Base-by-base conservation (phyloP, 176 grass and related monocot species). In the Hsuehochloa calcarea region DNA sequence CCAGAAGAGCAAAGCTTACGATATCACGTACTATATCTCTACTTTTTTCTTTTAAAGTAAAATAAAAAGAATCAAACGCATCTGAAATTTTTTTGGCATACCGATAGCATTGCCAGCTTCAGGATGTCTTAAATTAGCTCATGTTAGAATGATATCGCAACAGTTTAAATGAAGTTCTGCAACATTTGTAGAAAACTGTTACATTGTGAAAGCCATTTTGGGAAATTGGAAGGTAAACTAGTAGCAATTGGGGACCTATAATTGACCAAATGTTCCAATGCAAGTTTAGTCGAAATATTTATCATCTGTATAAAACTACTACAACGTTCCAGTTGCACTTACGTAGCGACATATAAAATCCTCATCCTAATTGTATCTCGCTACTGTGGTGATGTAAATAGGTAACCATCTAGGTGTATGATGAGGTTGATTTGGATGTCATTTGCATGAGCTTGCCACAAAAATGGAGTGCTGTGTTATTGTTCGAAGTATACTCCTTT, bases 361-460 rank as follows among this genome's bases (percentile, higher is more conserved):
- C 6, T 29, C 39, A 40, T 50, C 46, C 37, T 39, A 70, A 50
- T 22, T 61, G 39, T 44, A 59, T 10, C 56, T 35, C 67, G 44
- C 59, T 43, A 59, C 27, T 22, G 20, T 56, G 60, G 27, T 50
- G 16, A 62, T 29, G 39, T 75, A 41, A 85, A 45, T 25, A 80
- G 46, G 26, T 67, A 14, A 0, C 45, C 6, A 73, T 59, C 4
- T 60, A 15, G 38, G 6, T 73, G 16, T 16, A 45, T 17, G 27
- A 61, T 49, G 35, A 76, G 68, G 14, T 77, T 71, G 15, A 58
- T 82, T 62, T 31, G 23, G 1, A 69, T 63, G 52, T 14, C 54
- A 75, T 23, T 77, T 35, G 20, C 10, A 83, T 68, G 77, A 52
- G 61, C 55, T 64, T 85, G 6, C 71, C 71, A 17, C 6, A 34